phyloP scores from a whole-genome alignment of 192 early-diverging fungal species.

The Entomortierella lignicola region DNA sequence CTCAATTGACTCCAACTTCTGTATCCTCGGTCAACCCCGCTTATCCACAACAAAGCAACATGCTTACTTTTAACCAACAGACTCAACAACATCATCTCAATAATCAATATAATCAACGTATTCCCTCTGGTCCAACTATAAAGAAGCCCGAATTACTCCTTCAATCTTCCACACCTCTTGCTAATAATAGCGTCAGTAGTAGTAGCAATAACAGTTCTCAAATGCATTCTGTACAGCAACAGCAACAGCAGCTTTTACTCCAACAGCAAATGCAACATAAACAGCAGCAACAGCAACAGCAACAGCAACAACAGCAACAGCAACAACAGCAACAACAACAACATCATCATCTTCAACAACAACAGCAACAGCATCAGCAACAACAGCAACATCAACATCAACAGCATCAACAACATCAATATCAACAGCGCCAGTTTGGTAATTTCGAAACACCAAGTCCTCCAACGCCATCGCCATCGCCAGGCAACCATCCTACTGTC shows the following conservation, averaged over 20 bases:
- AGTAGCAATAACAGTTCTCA: conserved; percentile 2
- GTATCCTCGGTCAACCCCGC: not conserved
- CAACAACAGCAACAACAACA: conserved; percentile 28
- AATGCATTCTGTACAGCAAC: conserved; percentile 27
- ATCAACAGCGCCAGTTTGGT: conserved; percentile 24
- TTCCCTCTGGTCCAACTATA: conserved; percentile 16
- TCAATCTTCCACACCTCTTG: conserved; percentile 11
- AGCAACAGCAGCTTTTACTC: conserved; percentile 16
- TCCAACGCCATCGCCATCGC: conserved; percentile 43
- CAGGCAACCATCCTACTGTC: conserved; percentile 53
- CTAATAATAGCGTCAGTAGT: conserved; percentile 9
- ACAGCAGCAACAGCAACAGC: conserved; percentile 23
- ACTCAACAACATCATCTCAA: conserved; percentile 49
- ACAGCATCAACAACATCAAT: conserved; percentile 21
- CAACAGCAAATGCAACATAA: conserved; percentile 16
- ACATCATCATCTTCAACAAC: conserved; percentile 25
- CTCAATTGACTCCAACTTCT: conserved; percentile 7
- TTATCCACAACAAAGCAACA: conserved; percentile 27
- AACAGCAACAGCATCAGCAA: conserved; percentile 24
- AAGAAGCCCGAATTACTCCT: conserved; percentile 43
- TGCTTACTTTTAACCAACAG: conserved; percentile 50
- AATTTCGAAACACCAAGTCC: conserved; percentile 39
- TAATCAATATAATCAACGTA: conserved; percentile 45
- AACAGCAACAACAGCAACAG: conserved; percentile 41
- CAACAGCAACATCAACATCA: conserved; percentile 16